Evolutionary conservation across 495 filamentous ascomycete genomes (phyloP), one percentile per base, ranked within the genome.

Genomic region (Cryomyces antarcticus): DNA sequence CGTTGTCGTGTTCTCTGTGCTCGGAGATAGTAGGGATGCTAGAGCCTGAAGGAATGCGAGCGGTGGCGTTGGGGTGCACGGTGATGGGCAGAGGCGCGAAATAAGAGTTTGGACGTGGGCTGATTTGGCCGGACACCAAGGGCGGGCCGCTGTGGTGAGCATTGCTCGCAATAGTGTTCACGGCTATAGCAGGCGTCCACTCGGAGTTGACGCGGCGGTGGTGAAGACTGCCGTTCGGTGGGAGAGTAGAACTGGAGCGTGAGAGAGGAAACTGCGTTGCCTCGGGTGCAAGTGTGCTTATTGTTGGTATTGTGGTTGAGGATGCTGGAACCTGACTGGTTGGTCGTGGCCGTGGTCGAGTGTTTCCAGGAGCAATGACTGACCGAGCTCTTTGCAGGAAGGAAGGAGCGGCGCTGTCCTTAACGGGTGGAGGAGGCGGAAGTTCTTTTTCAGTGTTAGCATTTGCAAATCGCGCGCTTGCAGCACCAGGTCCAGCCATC

Each of bases 81-180:
- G 17, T 24, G 17, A 24, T 24, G 17, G 17, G 17, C 17, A 24
- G 17, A 24, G 57, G 53, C 31, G 62, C 62, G 57, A 71, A 74
- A 58, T 64, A 72, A 11, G 60, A 67, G 50, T 49, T 68, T 50
- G 56, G 64, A 10, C 62, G 62, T n/a, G 66, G 73, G 48, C 66
- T 71, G 24, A 67, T 63, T 5, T 65, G 68, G 4, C 66, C 71
- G 6, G 63, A 58, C 4, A 78, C 79, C 17, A 75, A 64, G 11
- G 71, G 70, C 7, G 69, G 63, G 44, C 63, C 56, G 34, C 67
- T 56, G 5, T 66, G 57, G 10, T 57, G 57, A 10, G 73, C 75
- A 62, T 86, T 85, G 80, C 92, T 92, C 51, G 80, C 80, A 46
- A 79, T 79, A 13, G 89, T 77, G 29, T 89, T 72, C 35, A 68